Base-by-base conservation (phyloP, 2,329 filamentous ascomycete genomes). In the Xylaria sp. region DNA sequence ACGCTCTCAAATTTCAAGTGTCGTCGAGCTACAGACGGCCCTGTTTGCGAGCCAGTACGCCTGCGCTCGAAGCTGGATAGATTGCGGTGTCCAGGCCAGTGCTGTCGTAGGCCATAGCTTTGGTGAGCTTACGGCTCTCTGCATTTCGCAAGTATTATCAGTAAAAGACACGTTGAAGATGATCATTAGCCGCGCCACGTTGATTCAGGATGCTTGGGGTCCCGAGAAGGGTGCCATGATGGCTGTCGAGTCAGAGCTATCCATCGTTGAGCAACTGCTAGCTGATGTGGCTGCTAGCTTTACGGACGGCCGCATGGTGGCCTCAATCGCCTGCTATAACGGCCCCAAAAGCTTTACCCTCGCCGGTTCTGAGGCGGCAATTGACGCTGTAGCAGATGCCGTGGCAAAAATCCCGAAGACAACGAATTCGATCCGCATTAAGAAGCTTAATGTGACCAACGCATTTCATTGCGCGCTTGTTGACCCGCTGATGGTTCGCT, bases 321-420 rank as follows among this genome's bases (percentile, higher is more conserved):
- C n/a, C 10, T 55, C 47, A 5, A 79, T 85, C 35, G 82, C 83
- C 0, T 85, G 82, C 65, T 80, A 73, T 67, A 83, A 82, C 49
- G 78, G 80, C 0, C 77, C 77, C 0, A 65, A 60, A 3, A 80
- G 73, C 60, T 78, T 79, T 65, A 79, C 78, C 0, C 25, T 85
- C 2, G 78, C 77, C 2, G 81, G 81, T 0, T 66, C 74, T 0
- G 59, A 68, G 0, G 35, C 44, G 1, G 72, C 73, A 1, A 75
- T 81, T 5, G 70, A 78, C 4, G 65, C 61, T 0, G 62, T 75
- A 0, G 67, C 44, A 1, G 44, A 66, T n/a, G n/a, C n/a, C 0
- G 44, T 65, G 3, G 25, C 62, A 1, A 58, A 38, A 9, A 41
- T 33, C 21, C n/a, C n/a, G n/a, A 27, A 53, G 23, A 38, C 25